Evolutionary conservation across 495 filamentous ascomycete genomes (phyloP), one percentile per base, ranked within the genome.

Genomic region (Podospora bellae-mahoneyi): DNA sequence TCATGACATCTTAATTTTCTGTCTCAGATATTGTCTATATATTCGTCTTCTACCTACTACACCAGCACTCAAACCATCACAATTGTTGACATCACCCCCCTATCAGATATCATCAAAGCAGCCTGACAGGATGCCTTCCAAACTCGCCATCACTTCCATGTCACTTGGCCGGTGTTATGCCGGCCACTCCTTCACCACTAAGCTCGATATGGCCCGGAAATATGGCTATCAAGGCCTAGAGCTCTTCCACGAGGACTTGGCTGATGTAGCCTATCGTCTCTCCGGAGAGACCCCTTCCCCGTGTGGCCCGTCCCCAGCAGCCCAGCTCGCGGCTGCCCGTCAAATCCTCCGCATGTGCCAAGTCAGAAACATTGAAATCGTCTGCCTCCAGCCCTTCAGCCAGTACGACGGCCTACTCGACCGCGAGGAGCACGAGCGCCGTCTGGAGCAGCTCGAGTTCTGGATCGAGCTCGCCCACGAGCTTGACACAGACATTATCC

Each of bases 171-270:
- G 88, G 54, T 75, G 74, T 70, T 77, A 66, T 28, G 81, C 81
- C 69, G 84, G 87, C 69, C 86, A 90, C 69, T 78, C 82, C 16
- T 82, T 94, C 18, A 77, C 79, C 5, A 73, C 82, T 72, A 93
- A 92, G 76, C 83, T 96, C 27, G 82, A 86, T 66, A 83, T 85
- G 72, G 91, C 92, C 18, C 79, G 85, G 19, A 78, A 80, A 44
- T 82, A 90, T 68, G 90, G 90, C 20, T 88, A 90, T 76, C 75
- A 85, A 67, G 91, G 88, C 55, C 87, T 94, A 70, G 92, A 94
- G 76, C 82, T 93, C 44, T 93, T 92, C 82, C 88, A 89, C 75
- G 92, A 94, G 77, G 92, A 96, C 77, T 84, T 94, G 34, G 80
- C 85, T 68, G 84, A 87, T 73, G 70, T 91, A 30, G 89, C 89